A percentile compares a stretch with the other conserved stretches of the same genome.
Evolutionary conservation across 164 flowering plant genomes (phyloP).

Genomic region (Amborella trichopoda): DNA sequence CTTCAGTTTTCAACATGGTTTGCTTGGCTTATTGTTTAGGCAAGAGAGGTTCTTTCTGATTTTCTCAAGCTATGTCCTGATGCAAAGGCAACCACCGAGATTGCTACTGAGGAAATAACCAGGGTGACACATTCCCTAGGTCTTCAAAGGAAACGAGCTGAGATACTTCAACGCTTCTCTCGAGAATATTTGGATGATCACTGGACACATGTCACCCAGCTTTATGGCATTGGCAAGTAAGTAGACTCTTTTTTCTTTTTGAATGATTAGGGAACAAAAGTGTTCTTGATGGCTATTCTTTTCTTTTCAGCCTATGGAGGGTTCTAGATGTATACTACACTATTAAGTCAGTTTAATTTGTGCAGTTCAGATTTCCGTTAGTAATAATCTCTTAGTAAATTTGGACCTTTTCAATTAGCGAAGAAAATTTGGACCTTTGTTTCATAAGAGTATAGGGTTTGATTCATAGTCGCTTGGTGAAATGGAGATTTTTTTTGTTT

Average conservation of each 20-base stretch:
- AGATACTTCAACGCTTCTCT: conserved; percentile 50
- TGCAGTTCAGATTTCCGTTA: not conserved
- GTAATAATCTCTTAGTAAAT: not conserved
- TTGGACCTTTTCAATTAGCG: not conserved
- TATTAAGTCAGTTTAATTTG: not conserved
- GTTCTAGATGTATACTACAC: not conserved
- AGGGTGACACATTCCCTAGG: conserved; percentile 45
- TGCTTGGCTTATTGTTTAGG: too few relatives aligned
- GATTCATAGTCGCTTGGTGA: too few relatives aligned
- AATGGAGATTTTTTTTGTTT: too few relatives aligned
- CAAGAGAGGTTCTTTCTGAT: too few relatives aligned
- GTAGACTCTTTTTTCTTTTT: not conserved
- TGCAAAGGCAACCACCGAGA: conserved; percentile 44
- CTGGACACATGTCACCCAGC: conserved; percentile 71
- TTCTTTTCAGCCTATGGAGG: not conserved
- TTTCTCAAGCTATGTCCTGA: conserved; percentile 58
- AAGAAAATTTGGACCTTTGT: not conserved
- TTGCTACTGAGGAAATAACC: conserved; percentile 26
- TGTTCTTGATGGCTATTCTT: not conserved
- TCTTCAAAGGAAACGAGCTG: conserved; percentile 49
- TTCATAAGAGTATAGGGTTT: too few relatives aligned
- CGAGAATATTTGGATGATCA: conserved; percentile 41
- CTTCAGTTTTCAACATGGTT: too few relatives aligned
- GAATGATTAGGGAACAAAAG: not conserved
- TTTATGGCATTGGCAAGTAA: conserved; percentile 81